phyloP scores from a whole-genome alignment of 2,329 filamentous ascomycete species.

The Eurotiales sp. region DNA sequence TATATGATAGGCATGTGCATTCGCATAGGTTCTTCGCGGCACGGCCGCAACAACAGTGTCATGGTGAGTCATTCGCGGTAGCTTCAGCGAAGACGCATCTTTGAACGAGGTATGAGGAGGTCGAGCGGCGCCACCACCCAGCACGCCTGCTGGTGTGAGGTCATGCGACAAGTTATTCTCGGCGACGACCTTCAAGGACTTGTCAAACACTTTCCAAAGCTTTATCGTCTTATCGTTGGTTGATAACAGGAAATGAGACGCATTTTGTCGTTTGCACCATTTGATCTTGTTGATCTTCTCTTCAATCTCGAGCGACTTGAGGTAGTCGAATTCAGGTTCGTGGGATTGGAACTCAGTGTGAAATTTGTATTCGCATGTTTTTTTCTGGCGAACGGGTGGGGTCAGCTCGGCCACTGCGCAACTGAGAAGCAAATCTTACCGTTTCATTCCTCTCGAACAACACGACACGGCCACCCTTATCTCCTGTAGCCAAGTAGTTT shows the following conservation, averaged over 20 bases:
- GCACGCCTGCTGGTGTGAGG: constrained; percentile 71
- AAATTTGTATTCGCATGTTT: constrained; percentile 99
- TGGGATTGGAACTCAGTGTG: constrained; percentile 99
- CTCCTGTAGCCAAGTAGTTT: constrained; percentile 51
- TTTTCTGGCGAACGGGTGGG: constrained; percentile 64
- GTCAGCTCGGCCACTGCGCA: neutral
- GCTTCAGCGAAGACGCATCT: constrained; percentile 76
- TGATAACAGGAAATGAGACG: constrained; percentile 94
- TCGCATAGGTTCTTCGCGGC: constrained; percentile 92
- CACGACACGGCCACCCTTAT: constrained; percentile 51
- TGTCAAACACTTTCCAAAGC: constrained; percentile 99
- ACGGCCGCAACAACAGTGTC: constrained; percentile 97
- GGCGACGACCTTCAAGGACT: constrained; percentile 96
- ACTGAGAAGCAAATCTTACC: constrained; percentile 50
- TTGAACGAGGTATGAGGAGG: constrained; percentile 72
- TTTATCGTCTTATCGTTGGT: constrained; percentile 99
- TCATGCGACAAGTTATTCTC: constrained; percentile 98
- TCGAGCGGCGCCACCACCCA: constrained; percentile 74
- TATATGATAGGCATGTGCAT: constrained; percentile 98
- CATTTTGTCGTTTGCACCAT: constrained; percentile 97
- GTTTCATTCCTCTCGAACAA: constrained; percentile 77
- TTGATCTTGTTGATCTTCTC: constrained; percentile 99
- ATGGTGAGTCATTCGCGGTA: constrained; percentile 94
- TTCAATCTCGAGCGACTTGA: constrained; percentile 98
- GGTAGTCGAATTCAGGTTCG: constrained; percentile 98